Evolutionary conservation across 2,329 filamentous ascomycete species (phyloP), one percentile per base, ranked within the genome.

Genomic region (Fusarium lyarnte): DNA sequence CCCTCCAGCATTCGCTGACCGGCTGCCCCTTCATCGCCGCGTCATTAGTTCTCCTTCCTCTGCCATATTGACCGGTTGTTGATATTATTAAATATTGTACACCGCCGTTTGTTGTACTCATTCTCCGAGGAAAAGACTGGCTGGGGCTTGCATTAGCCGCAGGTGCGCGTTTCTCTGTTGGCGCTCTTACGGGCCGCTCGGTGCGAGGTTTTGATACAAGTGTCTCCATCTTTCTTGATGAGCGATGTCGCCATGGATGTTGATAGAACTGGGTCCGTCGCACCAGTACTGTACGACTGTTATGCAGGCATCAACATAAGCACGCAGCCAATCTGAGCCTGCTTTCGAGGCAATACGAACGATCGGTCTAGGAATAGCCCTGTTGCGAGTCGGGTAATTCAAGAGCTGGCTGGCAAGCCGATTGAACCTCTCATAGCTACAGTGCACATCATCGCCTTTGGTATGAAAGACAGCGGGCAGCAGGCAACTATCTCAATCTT

Each of bases 51-150:
- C 53, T 54, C 43, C 36, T 66, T 54, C 41, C 39, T 69, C 69
- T 21, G 41, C 27, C 47, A 53, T 39, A 57, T 63, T 68, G 63
- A 74, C 70, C 62, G 70, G 62, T 58, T 47, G 29, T 46, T 54
- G 61, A 71, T 73, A 55, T 54, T 58, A 14, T 51, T 49, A 35
- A 55, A 21, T 8, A 39, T 27, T 58, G 66, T 77, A 74, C 74
- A 77, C 75, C 75, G 75, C 75, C 60, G 71, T 77, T 77, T 77
- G 69, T 69, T 55, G 42, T 42, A 55, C 71, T 61, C 41, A 46
- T 63, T 45, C 42, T 29, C 39, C 31, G n/a, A 61, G 43, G 67
- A 31, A 39, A 61, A n/a, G 52, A 52, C 52, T 70, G 68, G 42
- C 41, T 46, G 43, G 43, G 66, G 65, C 74, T 73, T 77, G 73